phyloP scores from a whole-genome alignment of 257 asterid species.

The Primulina eburnea region DNA sequence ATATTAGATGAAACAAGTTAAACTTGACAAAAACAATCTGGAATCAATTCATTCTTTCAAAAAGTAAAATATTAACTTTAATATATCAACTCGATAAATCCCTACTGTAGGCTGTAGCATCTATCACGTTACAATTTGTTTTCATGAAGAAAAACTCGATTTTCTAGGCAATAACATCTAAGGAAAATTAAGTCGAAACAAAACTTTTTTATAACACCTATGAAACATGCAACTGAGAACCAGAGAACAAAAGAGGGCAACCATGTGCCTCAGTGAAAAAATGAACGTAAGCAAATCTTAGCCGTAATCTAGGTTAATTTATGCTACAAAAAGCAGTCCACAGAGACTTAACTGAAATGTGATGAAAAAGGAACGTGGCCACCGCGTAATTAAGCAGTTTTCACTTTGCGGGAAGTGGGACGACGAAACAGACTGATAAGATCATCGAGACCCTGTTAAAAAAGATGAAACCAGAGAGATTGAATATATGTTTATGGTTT shows the following conservation, averaged over 20 bases:
- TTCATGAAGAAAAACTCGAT: constrained; percentile 16
- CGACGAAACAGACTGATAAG: constrained; percentile 88
- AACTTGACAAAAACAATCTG: not conserved
- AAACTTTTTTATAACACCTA: constrained; percentile 25
- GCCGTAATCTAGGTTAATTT: constrained; percentile 27
- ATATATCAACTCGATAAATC: not conserved
- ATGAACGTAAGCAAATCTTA: constrained; percentile 16
- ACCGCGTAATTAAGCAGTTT: constrained; percentile 43
- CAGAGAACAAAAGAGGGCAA: not conserved
- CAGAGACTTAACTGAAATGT: not conserved
- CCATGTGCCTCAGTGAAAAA: constrained; percentile 12
- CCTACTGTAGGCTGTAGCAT: not conserved
- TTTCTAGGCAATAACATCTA: not conserved
- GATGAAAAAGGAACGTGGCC: constrained; percentile 4
- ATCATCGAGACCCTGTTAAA: constrained; percentile 84
- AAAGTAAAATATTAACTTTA: too few species aligned
- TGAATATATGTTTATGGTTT: not conserved
- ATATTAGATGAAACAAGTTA: too few species aligned
- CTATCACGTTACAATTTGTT: not conserved
- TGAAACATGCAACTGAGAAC: not conserved
- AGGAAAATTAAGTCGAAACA: constrained; percentile 19
- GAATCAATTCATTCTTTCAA: not conserved
- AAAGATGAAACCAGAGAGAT: constrained; percentile 12
- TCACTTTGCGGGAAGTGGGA: constrained; percentile 79
- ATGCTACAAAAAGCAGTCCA: constrained; percentile 33